These are phyloP conservation scores for Trichocladium antarcticum DNA, from an alignment of 495 filamentous ascomycete genomes.

Conservation along the genomic window DNA sequence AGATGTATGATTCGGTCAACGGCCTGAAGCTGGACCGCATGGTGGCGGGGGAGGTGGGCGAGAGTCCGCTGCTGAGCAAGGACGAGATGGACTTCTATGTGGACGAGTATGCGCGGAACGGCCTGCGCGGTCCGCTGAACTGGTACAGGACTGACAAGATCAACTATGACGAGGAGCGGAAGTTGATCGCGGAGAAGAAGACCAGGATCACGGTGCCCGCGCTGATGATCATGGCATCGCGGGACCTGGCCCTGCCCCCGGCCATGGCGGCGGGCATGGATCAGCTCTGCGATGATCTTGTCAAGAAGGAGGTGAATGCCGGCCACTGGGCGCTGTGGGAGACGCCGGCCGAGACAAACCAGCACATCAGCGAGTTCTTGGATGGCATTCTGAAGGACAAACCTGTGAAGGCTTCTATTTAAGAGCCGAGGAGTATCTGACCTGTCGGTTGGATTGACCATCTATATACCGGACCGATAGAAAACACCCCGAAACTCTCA, in stretches of 20 bases:
- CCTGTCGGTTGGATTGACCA: no score
- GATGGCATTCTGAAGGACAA: constrained; percentile 11
- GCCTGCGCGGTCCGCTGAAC: constrained; percentile 66
- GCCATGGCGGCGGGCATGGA: constrained; percentile 58
- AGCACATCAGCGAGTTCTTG: constrained; percentile 32
- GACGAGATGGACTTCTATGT: constrained; percentile 71
- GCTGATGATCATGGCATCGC: constrained; percentile 62
- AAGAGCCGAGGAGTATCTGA: no score
- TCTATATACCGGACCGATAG: no score
- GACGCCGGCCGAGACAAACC: constrained; percentile 44
- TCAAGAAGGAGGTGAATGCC: constrained; percentile 45
- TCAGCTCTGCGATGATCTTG: constrained; percentile 48
- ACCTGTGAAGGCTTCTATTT: constrained; percentile 20
- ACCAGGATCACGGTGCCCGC: constrained; percentile 50
- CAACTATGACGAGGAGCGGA: constrained; percentile 67
- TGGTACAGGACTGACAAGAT: constrained; percentile 68
- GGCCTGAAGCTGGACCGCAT: constrained; percentile 44
- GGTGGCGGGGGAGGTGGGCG: constrained; percentile 37
- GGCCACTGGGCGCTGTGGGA: constrained; percentile 64
- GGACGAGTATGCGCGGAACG: constrained; percentile 54
- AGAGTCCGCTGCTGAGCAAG: constrained; percentile 45
- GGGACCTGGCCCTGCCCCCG: constrained; percentile 57
- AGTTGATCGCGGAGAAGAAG: constrained; percentile 24
- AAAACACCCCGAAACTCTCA: no score
- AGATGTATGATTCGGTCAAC: constrained; percentile 40